Conservation (phyloP, 2,329 filamentous ascomycete species). For the Penicillium hordei region DNA sequence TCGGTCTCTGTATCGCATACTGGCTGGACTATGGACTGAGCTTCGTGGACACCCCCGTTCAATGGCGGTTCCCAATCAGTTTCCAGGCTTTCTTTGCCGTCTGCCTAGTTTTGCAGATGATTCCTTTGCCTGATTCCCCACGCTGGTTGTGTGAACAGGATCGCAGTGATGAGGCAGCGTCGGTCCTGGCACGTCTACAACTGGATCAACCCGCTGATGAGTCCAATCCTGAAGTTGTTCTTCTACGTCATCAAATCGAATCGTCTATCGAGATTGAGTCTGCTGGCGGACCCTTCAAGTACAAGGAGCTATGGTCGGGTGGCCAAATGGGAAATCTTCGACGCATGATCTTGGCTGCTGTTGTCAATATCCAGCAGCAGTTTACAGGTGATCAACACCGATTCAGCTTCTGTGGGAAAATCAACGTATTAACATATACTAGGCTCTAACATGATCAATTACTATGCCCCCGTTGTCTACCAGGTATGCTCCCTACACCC, state of each 20-base stretch:
- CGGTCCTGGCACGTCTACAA: slow-evolving; percentile 30
- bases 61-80: slow-evolving; percentile 48
- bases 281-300: slow-evolving; percentile 35
- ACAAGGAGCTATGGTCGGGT: slow-evolving; percentile 38
- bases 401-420: not conserved
- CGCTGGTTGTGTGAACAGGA: slow-evolving; percentile 38
- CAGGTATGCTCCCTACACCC: slow-evolving; percentile 14
- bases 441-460: slow-evolving; percentile 42
- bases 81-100: slow-evolving; percentile 45
- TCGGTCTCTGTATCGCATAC: slow-evolving; percentile 51
- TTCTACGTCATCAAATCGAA: slow-evolving; percentile 27
- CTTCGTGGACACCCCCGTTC: slow-evolving; percentile 32
- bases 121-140: slow-evolving; percentile 42
- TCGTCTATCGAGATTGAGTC: slow-evolving; percentile 40
- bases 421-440: not conserved
- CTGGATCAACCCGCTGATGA: slow-evolving; percentile 19
- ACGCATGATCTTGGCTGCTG: slow-evolving; percentile 34
- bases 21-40: slow-evolving; percentile 48
- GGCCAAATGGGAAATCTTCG: slow-evolving; percentile 36
- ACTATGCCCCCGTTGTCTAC: slow-evolving; percentile 44
- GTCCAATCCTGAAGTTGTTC: slow-evolving; percentile 18
- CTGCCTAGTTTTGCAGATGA: slow-evolving; percentile 37
- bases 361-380: slow-evolving; percentile 40
- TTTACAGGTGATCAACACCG: slow-evolving; percentile 28
- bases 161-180: slow-evolving; percentile 32